phyloP scores from a whole-genome alignment of 768 basidiomycete species.

The Serendipita sp. region DNA sequence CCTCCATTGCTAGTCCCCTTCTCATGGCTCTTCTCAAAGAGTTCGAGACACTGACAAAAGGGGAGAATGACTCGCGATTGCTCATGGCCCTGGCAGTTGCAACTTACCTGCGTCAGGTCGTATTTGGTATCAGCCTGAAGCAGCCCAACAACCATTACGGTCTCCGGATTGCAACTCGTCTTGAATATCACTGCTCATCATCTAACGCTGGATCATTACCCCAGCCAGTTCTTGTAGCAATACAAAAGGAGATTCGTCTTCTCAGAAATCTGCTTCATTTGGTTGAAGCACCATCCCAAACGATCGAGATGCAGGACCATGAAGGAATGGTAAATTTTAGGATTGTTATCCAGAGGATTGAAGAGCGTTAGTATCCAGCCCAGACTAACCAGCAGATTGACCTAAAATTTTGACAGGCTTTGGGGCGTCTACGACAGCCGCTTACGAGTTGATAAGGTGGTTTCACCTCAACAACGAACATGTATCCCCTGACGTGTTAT shows the following conservation, averaged over 20 bases:
- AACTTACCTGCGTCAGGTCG: conserved; percentile 46
- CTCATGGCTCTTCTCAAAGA: conserved; percentile 72
- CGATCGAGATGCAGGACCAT: too few species aligned
- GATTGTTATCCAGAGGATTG: too few species aligned
- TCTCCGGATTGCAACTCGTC: conserved; percentile 18
- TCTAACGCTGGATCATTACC: background rate
- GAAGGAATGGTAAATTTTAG: too few species aligned
- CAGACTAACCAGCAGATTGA: too few species aligned
- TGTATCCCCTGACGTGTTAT: conserved; percentile 24
- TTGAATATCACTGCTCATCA: conserved; percentile 21
- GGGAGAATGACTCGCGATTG: conserved; percentile 34
- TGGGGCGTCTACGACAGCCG: too few species aligned
- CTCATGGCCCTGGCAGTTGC: conserved; percentile 49
- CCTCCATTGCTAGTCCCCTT: conserved; percentile 43
- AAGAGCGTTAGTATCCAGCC: too few species aligned
- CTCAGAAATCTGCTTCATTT: conserved; percentile 24
- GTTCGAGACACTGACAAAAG: conserved; percentile 44
- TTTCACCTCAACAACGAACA: conserved; percentile 31
- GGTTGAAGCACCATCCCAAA: conserved; percentile 10
- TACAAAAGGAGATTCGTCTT: conserved; percentile 31
- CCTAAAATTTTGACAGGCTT: too few species aligned
- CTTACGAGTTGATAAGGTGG: conserved; percentile 47
- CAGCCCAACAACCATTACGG: conserved; percentile 30
- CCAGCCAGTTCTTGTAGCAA: conserved; percentile 18
- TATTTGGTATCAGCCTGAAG: conserved; percentile 42